These are phyloP conservation scores for Turritis glabra DNA, from an alignment of 345 rosid genomes.

Conservation along the genomic window DNA sequence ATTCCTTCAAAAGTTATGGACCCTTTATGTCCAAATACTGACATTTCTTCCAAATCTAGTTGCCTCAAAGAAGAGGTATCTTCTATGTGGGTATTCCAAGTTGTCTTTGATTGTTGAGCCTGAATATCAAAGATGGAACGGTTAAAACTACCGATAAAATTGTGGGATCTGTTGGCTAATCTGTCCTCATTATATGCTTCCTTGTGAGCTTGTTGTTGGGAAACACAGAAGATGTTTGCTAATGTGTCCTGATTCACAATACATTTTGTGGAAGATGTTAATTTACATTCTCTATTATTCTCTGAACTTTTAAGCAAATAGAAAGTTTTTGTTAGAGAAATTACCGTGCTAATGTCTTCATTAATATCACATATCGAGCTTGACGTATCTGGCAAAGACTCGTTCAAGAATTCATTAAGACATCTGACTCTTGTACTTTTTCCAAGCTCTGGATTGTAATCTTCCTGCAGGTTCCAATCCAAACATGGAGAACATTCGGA, in stretches of 20 bases:
- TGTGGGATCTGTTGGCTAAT: slow-evolving; percentile 36
- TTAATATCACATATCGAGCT: slow-evolving; percentile 27
- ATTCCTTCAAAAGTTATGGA: slow-evolving; percentile 40
- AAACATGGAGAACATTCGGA: slow-evolving; percentile 3
- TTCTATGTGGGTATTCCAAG: slow-evolving; percentile 35
- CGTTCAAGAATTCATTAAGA: slow-evolving; percentile 63
- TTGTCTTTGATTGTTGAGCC: slow-evolving; percentile 27
- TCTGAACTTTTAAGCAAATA: not conserved
- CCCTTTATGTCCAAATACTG: slow-evolving; percentile 46
- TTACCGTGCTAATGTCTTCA: slow-evolving; percentile 48
- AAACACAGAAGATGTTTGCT: slow-evolving; percentile 18
- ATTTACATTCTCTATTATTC: not conserved
- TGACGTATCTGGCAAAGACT: slow-evolving; percentile 53
- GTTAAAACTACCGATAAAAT: slow-evolving; percentile 46
- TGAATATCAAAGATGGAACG: slow-evolving; percentile 46
- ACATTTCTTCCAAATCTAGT: slow-evolving; percentile 36
- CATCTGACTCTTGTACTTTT: slow-evolving; percentile 41
- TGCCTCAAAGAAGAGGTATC: slow-evolving; percentile 30
- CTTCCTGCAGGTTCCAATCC: slow-evolving; percentile 35
- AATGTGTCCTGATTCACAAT: slow-evolving; percentile 43
- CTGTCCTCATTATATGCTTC: slow-evolving; percentile 30
- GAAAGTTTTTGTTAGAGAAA: slow-evolving; percentile 10
- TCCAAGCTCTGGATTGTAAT: slow-evolving; percentile 28
- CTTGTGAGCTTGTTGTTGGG: slow-evolving; percentile 31
- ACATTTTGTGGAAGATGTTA: slow-evolving; percentile 1